phyloP scores from a whole-genome alignment of 257 asterid species.

The Nicotiana otophora region DNA sequence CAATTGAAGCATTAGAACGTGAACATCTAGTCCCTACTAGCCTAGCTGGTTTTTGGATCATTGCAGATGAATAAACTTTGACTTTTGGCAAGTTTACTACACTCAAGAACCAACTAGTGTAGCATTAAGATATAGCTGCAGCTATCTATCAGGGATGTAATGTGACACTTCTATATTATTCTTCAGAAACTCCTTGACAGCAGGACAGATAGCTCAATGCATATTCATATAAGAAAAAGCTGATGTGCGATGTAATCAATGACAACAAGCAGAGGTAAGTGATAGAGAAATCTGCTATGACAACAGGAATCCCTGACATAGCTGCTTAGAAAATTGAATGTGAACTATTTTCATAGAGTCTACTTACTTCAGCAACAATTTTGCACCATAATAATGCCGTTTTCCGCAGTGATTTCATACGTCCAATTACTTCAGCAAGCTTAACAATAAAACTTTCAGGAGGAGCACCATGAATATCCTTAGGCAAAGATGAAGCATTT shows the following conservation, averaged over 20 bases:
- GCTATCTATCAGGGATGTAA: not conserved
- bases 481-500: slow-evolving; percentile 53
- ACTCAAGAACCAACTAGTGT: not conserved
- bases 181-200: not conserved
- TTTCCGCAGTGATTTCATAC: slow-evolving; percentile 75
- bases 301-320: not conserved
- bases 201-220: not conserved
- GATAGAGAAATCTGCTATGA: not conserved
- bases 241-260: not conserved
- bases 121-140: not conserved
- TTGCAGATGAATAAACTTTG: not conserved
- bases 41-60: not conserved
- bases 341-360: slow-evolving; percentile 10
- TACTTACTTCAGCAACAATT: slow-evolving; percentile 83
- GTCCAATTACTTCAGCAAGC: slow-evolving; percentile 89
- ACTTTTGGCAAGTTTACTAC: not conserved
- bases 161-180: not conserved
- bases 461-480: slow-evolving; percentile 96
- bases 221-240: not conserved
- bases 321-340: not conserved
- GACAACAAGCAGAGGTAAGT: not conserved
- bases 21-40: not conserved
- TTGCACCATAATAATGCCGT: slow-evolving; percentile 87
- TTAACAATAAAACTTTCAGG: slow-evolving; percentile 78
- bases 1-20: not conserved